These are phyloP conservation scores for Hypoxylon rubiginosum DNA, from an alignment of 2,329 filamentous ascomycete species.

Conservation along the genomic window DNA sequence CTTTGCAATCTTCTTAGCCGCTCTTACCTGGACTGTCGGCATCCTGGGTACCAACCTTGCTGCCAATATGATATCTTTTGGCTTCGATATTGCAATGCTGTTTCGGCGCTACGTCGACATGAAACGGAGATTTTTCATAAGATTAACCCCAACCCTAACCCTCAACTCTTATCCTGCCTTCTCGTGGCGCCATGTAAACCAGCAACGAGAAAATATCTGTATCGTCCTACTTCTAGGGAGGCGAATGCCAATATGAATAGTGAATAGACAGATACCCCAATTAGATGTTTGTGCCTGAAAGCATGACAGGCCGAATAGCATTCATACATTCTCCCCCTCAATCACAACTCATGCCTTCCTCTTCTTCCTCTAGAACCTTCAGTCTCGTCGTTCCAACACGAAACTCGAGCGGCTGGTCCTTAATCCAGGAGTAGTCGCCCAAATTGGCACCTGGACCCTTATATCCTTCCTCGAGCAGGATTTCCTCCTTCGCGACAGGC, in stretches of 20 bases:
- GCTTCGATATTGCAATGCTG: neutral
- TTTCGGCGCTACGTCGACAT: neutral
- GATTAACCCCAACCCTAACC: too few species aligned
- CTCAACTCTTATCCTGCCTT: too few species aligned
- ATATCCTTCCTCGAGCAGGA: conserved; percentile 18
- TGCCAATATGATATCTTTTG: neutral
- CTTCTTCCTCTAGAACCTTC: conserved; percentile 10
- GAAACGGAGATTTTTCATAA: neutral
- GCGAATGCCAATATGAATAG: too few species aligned
- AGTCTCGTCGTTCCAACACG: conserved; percentile 7
- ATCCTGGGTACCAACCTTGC: neutral
- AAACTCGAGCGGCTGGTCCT: conserved; percentile 19
- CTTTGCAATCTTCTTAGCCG: conserved; percentile 1
- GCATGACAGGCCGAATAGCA: too few species aligned
- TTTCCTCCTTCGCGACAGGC: conserved; percentile 9
- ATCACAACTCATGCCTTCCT: neutral
- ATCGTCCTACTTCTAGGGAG: too few species aligned
- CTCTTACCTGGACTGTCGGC: neutral
- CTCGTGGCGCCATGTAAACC: too few species aligned
- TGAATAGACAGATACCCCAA: too few species aligned
- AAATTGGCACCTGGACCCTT: conserved; percentile 2
- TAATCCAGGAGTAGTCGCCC: conserved; percentile 15
- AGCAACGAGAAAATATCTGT: too few species aligned
- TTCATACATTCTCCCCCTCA: too few species aligned
- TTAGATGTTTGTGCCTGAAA: neutral